Evolutionary conservation across 805 yeast species (phyloP), one percentile per base, ranked within the genome.

Genomic region (Teunomyces pallodes): DNA sequence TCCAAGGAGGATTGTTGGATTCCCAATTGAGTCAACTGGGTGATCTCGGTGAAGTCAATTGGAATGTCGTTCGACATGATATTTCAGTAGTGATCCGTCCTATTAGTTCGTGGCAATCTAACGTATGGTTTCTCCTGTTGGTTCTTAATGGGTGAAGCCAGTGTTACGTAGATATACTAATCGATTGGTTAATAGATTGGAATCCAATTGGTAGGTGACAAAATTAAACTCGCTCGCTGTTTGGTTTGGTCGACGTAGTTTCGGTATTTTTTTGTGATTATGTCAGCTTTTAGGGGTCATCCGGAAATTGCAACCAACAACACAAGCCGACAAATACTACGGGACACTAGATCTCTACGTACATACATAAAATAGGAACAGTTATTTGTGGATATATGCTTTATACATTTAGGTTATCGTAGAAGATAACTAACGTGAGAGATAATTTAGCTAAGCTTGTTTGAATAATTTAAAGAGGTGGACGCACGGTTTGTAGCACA

Each of bases 31-130:
- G 95, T 81, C 71, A 94, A 83, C 76, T 87, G 96, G 61, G 90
- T 82, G 74, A 90, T 85, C 77, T 92, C 98, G 61, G 96, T 91
- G 74, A 92, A 90, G 74, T 92, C 96, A 73, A 92, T 92, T 57
- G 99, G 99, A 59, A 95, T 86, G 66, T 90, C 96, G 46, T 50
- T 44, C 48, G 51, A 50, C 51, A 47, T 50, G 17, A 13, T 43
- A 9, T 24, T 28, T 26, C 20, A 27, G 26, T 26, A 10, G 29
- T 38, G 41, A 38, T 38, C 41, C 41, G n/a, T 38, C 41, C 30
- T 36, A 36, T 36, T 36, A n/a, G 40, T 33, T 33, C 9, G 24
- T 12, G 39, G 10, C 20, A 16, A 14, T 20, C 33, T 31, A 20
- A 29, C 36, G 45, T 20, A 32, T 27, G 45, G 43, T n/a, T 24